A percentile compares a stretch with the other conserved stretches of the same genome.
phyloP scores from a whole-genome alignment of 345 rosid genomes.

The Trapa incisa region DNA sequence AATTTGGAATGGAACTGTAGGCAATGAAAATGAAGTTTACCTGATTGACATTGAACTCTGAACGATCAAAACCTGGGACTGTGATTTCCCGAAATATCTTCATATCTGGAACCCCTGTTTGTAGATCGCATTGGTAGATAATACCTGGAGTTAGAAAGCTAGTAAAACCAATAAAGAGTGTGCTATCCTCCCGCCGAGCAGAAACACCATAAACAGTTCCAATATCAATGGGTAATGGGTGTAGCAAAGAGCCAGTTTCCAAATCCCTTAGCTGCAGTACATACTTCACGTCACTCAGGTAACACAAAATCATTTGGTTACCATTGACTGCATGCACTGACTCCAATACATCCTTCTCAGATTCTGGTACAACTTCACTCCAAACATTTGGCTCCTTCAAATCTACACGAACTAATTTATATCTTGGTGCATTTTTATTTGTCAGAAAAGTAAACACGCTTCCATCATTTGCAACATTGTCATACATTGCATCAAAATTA shows the following conservation, averaged over 20 bases:
- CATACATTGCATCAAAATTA: conserved; percentile 50
- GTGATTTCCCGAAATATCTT: conserved; percentile 60
- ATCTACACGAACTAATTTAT: conserved; percentile 73
- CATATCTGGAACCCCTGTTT: conserved; percentile 38
- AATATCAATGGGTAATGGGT: conserved; percentile 65
- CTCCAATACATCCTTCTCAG: conserved; percentile 68
- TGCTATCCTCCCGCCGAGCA: conserved; percentile 49
- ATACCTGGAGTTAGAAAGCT: conserved; percentile 86
- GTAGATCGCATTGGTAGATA: conserved; percentile 63
- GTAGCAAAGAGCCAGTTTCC: conserved; percentile 57
- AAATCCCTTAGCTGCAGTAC: conserved; percentile 74
- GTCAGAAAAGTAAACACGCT: conserved; percentile 63
- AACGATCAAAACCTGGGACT: conserved; percentile 68
- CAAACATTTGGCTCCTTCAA: conserved; percentile 58
- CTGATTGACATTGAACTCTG: conserved; percentile 65
- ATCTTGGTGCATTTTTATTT: conserved; percentile 72
- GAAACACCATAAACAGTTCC: conserved; percentile 56
- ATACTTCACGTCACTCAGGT: conserved; percentile 80
- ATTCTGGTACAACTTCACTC: conserved; percentile 64
- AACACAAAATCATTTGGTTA: conserved; percentile 58
- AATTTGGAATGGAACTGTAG: not conserved
- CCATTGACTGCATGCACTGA: conserved; percentile 57
- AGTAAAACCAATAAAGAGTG: conserved; percentile 52
- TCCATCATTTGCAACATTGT: conserved; percentile 55
- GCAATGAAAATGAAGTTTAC: conserved; percentile 16